Base-by-base conservation (phyloP, 768 basidiomycete genomes). In the Xerocomellus amylosporus region DNA sequence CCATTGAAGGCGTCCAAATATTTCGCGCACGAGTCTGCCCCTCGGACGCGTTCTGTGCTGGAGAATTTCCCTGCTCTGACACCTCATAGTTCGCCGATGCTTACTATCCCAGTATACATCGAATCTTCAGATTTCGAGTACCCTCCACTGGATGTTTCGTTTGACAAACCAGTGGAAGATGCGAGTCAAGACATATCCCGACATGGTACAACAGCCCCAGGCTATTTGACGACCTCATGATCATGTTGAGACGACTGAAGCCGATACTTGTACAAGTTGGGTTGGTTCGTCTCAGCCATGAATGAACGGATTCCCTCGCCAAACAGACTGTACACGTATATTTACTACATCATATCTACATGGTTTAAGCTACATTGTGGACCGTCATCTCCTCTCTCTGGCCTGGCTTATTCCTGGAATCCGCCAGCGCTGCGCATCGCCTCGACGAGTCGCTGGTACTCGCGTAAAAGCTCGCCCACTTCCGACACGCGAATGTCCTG, bases 401-500 rank as follows among this genome's bases (percentile, higher is more conserved):
- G 24, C 15, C 22, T 14, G 15, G 8, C 13, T 53, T 28, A 66
- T 22, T 66, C 67, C 20, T 69, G 64, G 36, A 71, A 69, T 7
- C 64, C 88, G 19, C 83, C 84, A 48, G 79, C 71, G 20, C 73
- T 76, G 26, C 80, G 73, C 33, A 93, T 73, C 17, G 78, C 84
- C 40, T 90, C 87, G 9, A 85, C 93, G 48, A 97, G 67, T 41
- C 87, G 75, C 58, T 82, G 81, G 69, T 97, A 98, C 59, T 97
- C 95, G 31, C 75, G 73, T 66, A 98, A 73, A 40, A 99, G 75
- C 59, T 87, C 83, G 1, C 78, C 83, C 2, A 98, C 84, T 60
- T 99, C 96, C 0, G 86, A 83, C 24, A 98, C 71, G 49, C 78
- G 80, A 50, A 98, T 70, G 57, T 98, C 96, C 49, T 86, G 88